Percentiles rank a stretch among this genome's conserved stretches.
Conservation (phyloP, 306 rosid species). For the Gleditsia sinensis region DNA sequence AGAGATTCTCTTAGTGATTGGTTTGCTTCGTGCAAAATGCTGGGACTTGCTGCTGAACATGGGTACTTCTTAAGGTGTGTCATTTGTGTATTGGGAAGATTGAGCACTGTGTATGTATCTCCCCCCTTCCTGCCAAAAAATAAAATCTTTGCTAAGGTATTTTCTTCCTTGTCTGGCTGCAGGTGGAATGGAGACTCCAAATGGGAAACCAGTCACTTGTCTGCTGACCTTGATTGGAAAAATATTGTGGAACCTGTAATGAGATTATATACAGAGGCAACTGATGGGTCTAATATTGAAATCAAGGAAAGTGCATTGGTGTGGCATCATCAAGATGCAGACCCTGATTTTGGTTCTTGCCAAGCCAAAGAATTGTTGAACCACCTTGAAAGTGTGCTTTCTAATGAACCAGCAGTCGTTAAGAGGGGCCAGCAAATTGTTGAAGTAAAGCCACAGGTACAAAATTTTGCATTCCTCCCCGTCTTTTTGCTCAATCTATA, state of each 20-base stretch:
- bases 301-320: slow-evolving; percentile 79
- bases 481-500: neutral
- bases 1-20: slow-evolving; percentile 66
- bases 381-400: slow-evolving; percentile 75
- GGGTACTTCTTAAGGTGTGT: slow-evolving; percentile 81
- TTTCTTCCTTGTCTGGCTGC: slow-evolving; percentile 17
- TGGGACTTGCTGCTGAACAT: slow-evolving; percentile 92
- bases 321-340: slow-evolving; percentile 94
- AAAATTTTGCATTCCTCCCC: neutral
- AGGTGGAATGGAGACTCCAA: slow-evolving; percentile 65
- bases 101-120: neutral
- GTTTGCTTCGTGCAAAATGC: slow-evolving; percentile 68
- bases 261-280: slow-evolving; percentile 73
- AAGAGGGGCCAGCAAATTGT: slow-evolving; percentile 79
- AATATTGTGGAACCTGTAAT: slow-evolving; percentile 74
- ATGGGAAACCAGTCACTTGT: slow-evolving; percentile 71
- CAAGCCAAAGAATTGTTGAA: slow-evolving; percentile 81
- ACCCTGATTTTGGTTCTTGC: slow-evolving; percentile 86
- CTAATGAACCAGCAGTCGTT: slow-evolving; percentile 78
- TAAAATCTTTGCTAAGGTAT: neutral
- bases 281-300: slow-evolving; percentile 85
- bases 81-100: neutral
- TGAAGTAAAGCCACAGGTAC: slow-evolving; percentile 92
- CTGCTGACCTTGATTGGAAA: slow-evolving; percentile 79
- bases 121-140: neutral